Base-by-base conservation (phyloP, 495 filamentous ascomycete genomes). In the Parachaetomium inaequale region DNA sequence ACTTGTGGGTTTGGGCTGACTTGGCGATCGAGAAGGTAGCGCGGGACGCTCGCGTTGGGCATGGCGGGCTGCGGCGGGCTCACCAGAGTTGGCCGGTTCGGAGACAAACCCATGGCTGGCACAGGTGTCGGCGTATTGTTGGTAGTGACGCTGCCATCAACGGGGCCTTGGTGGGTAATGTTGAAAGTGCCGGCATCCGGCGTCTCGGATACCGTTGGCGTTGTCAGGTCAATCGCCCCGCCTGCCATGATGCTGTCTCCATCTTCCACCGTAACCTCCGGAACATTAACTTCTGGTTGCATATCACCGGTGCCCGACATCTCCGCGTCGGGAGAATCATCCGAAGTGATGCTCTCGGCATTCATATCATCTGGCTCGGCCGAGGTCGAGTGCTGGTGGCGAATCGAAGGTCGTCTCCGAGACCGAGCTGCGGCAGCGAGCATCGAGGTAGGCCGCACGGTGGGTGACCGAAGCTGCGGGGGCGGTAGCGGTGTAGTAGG, bases 151-250 rank as follows among this genome's bases (percentile, higher is more conserved):
- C 92, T 96, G 21, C 91, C 91, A 74, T 96, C 93, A 28, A 95
- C 84, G 5, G 87, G 82, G 34, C 88, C 89, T 43, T 91, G 87
- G 71, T 96, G 94, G n/a, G 91, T 93, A 68, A 98, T 96, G 72
- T 96, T 95, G 75, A 98, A 96, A 0, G 92, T 92, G 63, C 92
- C 91, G 4, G 86, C 83, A 50, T 96, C 93, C 64, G 88, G 89
- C 15, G 86, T 82, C 70, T 94, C 92, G 1, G 93, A 90, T 1
- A 88, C 88, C 55, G 92, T 89, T 2, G 87, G 87, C 7, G 89
- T 87, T 11, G 86, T 84, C 53, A 96, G 72, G 56, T 86, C 87
- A 56, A 96, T 85, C 15, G 87, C 80, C 2, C 90, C 82, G 32
- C 85, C 86, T 45, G 90, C 88, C 55, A 97, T 81, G 73, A 95